Base-by-base conservation (phyloP, 2,329 filamentous ascomycete species). In the Colletotrichum karsti region DNA sequence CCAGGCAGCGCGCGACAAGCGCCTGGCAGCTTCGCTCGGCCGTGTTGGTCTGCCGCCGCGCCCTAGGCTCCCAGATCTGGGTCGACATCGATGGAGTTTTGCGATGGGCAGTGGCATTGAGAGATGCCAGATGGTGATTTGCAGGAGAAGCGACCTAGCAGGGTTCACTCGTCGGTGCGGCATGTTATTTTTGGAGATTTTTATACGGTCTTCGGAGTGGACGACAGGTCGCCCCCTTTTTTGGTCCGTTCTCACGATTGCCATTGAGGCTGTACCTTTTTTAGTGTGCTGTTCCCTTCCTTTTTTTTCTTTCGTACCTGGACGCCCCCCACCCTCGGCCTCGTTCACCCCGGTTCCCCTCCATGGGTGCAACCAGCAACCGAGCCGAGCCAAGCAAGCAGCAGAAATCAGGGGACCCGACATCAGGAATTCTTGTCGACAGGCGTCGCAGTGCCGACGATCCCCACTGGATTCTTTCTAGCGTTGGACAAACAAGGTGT, bases 141-240 rank as follows among this genome's bases (percentile, higher is more conserved):
- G 53, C 65, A 68, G 60, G 39, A 62, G 22, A 55, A 22, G 56
- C 41, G 57, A 39, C 48, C 60, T 59, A 42, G 30, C 62, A 69
- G 55, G 66, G 63, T 56, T 66, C 55, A 46, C 62, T 67, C 39
- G 24, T 46, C 55, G 41, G 41, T 35, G 66, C 41, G 33, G 15
- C 30, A n/a, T 65, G 68, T 67, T 70, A 70, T 70, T 70, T 63
- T 70, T 70, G 68, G 68, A 24, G 26, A 60, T 53, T 42, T 58
- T 24, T 41, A 50, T 50, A 39, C 33, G 44, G 57, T 33, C 44
- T 37, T 63, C 63, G 67, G 58, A 55, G 57, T 51, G 46, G 58
- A 63, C 46, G 63, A 63, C 58, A 48, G 39, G 59, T 57, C 35
- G 58, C 65, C 65, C 67, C 68, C 67, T 53, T 60, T 67, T 63